These are phyloP conservation scores for Pestalotiopsis sp. DNA, from an alignment of 2,329 filamentous ascomycete genomes.

Conservation along the genomic window DNA sequence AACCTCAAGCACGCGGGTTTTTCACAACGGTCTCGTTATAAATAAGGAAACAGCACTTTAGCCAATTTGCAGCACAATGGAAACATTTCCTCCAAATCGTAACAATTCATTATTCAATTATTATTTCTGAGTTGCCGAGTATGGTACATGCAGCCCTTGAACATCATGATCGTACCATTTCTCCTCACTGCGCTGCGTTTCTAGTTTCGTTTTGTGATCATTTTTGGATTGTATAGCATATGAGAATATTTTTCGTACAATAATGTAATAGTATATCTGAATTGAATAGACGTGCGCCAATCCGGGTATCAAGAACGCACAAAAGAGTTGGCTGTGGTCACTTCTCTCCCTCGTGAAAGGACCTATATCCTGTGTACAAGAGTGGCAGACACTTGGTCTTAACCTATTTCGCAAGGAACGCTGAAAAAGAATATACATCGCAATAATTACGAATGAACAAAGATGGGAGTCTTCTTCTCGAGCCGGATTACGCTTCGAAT, in stretches of 20 bases:
- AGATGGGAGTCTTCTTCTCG: background rate
- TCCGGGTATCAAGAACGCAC: background rate
- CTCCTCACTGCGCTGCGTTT: background rate
- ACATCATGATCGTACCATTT: too few relatives aligned
- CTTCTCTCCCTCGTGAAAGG: background rate
- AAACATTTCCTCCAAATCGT: too few relatives aligned
- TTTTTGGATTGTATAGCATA: background rate
- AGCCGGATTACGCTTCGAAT: background rate
- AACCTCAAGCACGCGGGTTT: too few relatives aligned
- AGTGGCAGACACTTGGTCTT: background rate
- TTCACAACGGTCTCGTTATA: too few relatives aligned
- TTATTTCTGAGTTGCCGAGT: too few relatives aligned
- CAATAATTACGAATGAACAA: background rate
- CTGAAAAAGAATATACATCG: slow-evolving; percentile 1
- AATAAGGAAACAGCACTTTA: too few relatives aligned
- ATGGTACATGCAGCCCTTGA: too few relatives aligned
- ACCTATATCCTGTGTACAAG: background rate
- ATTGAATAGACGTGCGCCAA: background rate
- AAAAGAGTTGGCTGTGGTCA: background rate
- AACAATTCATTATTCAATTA: too few relatives aligned
- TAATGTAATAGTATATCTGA: background rate
- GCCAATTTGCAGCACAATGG: too few relatives aligned
- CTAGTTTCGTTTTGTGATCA: background rate
- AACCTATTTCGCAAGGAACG: background rate
- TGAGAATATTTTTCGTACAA: background rate